Conservation (phyloP, 805 yeast species). For the Ogataea angusta region DNA sequence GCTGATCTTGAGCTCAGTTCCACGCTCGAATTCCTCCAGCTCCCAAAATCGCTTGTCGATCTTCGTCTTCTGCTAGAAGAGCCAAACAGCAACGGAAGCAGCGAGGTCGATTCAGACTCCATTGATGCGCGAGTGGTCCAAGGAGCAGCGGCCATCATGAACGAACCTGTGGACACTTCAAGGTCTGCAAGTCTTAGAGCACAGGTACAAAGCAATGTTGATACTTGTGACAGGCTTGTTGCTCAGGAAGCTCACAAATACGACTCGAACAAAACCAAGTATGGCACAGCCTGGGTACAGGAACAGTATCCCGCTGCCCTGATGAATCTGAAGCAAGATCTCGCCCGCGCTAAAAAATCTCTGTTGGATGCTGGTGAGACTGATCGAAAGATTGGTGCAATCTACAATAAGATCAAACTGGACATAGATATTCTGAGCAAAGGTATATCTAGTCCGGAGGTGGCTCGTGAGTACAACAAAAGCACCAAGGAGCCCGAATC, state of each 20-base stretch:
- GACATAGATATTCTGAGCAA: slow-evolving; percentile 44
- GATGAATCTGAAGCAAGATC: slow-evolving; percentile 16
- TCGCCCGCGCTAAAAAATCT: slow-evolving; percentile 52
- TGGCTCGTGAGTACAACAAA: slow-evolving; percentile 31
- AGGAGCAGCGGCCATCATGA: slow-evolving; percentile 35
- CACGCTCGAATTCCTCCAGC: slow-evolving; percentile 72
- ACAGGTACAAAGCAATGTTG: slow-evolving; percentile 36
- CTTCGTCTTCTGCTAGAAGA: slow-evolving; percentile 37
- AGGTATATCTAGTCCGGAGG: slow-evolving; percentile 42
- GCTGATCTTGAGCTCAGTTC: slow-evolving; percentile 77
- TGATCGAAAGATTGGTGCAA: slow-evolving; percentile 50
- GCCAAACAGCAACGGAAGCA: slow-evolving; percentile 14
- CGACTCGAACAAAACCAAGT: slow-evolving; percentile 32
- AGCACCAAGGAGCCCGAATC: slow-evolving; percentile 25
- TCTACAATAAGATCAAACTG: slow-evolving; percentile 40
- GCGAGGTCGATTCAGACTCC: slow-evolving; percentile 24
- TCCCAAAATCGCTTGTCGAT: slow-evolving; percentile 64
- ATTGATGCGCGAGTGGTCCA: slow-evolving; percentile 40
- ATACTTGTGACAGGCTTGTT: slow-evolving; percentile 34
- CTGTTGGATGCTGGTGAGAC: slow-evolving; percentile 58
- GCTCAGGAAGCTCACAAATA: slow-evolving; percentile 36
- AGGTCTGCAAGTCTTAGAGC: slow-evolving; percentile 33
- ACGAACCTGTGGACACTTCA: slow-evolving; percentile 25
- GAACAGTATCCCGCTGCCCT: slow-evolving; percentile 20
- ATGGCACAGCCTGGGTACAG: slow-evolving; percentile 36